Evolutionary conservation across 2,329 filamentous ascomycete genomes (phyloP).

Genomic region (Eutypa lata): DNA sequence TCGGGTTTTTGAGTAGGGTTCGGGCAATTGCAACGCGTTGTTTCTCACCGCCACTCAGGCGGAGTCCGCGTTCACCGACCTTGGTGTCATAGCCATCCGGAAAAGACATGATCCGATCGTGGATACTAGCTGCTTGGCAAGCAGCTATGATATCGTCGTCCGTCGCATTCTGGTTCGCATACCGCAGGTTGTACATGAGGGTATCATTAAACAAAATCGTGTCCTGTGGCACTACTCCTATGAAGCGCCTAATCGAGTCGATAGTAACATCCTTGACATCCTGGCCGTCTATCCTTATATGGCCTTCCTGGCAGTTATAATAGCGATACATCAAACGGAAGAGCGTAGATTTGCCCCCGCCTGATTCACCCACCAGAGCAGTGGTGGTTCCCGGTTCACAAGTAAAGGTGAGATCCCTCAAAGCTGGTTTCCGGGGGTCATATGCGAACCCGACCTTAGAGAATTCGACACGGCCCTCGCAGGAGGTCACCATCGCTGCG

Average conservation of each 20-base stretch:
- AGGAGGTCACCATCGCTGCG: conserved; percentile 61
- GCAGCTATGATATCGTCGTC: conserved; percentile 80
- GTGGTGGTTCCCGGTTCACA: conserved; percentile 90
- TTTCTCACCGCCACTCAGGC: conserved; percentile 87
- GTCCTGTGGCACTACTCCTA: conserved; percentile 95
- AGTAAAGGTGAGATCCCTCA: conserved; percentile 80
- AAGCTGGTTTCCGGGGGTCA: conserved; percentile 77
- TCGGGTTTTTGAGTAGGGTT: conserved; percentile 87
- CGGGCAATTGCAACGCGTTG: conserved; percentile 91
- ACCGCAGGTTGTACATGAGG: conserved; percentile 90
- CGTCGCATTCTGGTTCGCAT: conserved; percentile 77
- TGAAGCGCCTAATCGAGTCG: conserved; percentile 85
- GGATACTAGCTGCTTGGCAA: conserved; percentile 83
- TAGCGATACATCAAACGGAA: conserved; percentile 96
- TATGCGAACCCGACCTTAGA: conserved; percentile 90
- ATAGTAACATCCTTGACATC: conserved; percentile 87
- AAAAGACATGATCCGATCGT: conserved; percentile 87
- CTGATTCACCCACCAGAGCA: conserved; percentile 92
- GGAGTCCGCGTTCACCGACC: conserved; percentile 84
- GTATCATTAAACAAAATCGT: conserved; percentile 94
- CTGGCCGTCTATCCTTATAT: conserved; percentile 78
- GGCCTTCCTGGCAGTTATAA: conserved; percentile 80
- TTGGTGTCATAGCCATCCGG: conserved; percentile 86
- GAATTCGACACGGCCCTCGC: conserved; percentile 80
- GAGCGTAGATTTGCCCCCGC: conserved; percentile 93